Evolutionary conservation across 177 flowering plant species (phyloP).

Genomic region (Tripterygium wilfordii): DNA sequence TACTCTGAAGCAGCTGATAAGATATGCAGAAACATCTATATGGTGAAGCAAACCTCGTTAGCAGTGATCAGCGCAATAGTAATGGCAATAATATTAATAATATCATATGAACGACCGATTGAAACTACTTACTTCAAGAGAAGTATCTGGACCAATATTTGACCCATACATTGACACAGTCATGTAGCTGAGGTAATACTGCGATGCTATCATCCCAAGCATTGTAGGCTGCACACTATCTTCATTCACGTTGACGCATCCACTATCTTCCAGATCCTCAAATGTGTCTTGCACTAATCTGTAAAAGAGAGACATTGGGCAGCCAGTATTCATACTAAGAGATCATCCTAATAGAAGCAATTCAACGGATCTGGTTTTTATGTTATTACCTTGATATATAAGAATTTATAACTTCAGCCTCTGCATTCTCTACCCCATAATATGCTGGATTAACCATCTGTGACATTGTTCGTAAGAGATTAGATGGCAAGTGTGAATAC

Average conservation of each 20-base stretch:
- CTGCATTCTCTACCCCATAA: slow-evolving; percentile 76
- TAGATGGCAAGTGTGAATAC: too few species aligned
- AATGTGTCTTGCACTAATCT: slow-evolving; percentile 85
- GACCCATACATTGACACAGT: slow-evolving; percentile 97
- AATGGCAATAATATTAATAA: neutral
- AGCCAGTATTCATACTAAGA: too few species aligned
- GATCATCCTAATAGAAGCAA: too few species aligned
- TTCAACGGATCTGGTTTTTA: slow-evolving; percentile 1
- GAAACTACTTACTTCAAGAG: slow-evolving; percentile 68
- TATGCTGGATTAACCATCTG: slow-evolving; percentile 95
- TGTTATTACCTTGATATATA: slow-evolving; percentile 76
- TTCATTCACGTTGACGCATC: slow-evolving; percentile 78
- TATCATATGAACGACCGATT: slow-evolving; percentile 1
- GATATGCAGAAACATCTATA: slow-evolving; percentile 84
- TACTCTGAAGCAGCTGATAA: slow-evolving; percentile 95
- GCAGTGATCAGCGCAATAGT: neutral
- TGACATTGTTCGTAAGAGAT: neutral
- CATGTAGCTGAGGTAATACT: slow-evolving; percentile 88
- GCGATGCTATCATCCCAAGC: slow-evolving; percentile 94
- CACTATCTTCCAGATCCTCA: slow-evolving; percentile 96
- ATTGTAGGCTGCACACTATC: slow-evolving; percentile 73
- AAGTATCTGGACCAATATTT: slow-evolving; percentile 78
- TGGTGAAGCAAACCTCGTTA: neutral
- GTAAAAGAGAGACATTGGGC: slow-evolving; percentile 16
- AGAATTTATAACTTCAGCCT: slow-evolving; percentile 58